Percentiles rank a stretch among this genome's conserved stretches.
Evolutionary conservation across 345 rosid genomes (phyloP).

Genomic region (Eucalyptus tenuipes): DNA sequence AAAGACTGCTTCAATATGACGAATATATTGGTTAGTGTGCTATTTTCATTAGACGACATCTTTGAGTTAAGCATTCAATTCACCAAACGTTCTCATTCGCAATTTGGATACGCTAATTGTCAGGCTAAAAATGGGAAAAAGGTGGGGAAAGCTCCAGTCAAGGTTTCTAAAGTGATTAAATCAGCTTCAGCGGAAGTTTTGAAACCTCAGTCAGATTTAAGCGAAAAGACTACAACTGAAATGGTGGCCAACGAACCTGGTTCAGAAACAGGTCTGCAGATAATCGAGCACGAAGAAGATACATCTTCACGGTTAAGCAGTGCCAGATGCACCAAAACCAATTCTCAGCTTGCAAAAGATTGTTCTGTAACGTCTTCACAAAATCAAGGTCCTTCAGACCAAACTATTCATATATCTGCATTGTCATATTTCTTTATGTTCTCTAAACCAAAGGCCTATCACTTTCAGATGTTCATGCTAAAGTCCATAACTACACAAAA

Average conservation of each 20-base stretch:
- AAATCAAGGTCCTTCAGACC: conserved; percentile 2
- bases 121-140: conserved; percentile 45
- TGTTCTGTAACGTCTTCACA: conserved; percentile 1
- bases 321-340: neutral
- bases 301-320: neutral
- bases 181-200: conserved; percentile 4
- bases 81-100: neutral
- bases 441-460: neutral
- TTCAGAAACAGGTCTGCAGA: neutral
- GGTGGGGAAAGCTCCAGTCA: conserved; percentile 19
- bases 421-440: neutral
- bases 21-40: conserved; percentile 36
- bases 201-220: conserved; percentile 6
- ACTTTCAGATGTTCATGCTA: neutral
- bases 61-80: neutral
- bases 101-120: neutral
- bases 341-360: conserved; percentile 2
- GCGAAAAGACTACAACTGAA: neutral
- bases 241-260: neutral
- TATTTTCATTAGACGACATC: neutral
- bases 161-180: conserved; percentile 27
- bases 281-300: conserved; percentile 4
- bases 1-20: conserved; percentile 38
- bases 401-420: conserved; percentile 4
- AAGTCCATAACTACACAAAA: neutral